Evolutionary conservation across 129 eudicot species (phyloP).

Genomic region (Mikania micrantha): DNA sequence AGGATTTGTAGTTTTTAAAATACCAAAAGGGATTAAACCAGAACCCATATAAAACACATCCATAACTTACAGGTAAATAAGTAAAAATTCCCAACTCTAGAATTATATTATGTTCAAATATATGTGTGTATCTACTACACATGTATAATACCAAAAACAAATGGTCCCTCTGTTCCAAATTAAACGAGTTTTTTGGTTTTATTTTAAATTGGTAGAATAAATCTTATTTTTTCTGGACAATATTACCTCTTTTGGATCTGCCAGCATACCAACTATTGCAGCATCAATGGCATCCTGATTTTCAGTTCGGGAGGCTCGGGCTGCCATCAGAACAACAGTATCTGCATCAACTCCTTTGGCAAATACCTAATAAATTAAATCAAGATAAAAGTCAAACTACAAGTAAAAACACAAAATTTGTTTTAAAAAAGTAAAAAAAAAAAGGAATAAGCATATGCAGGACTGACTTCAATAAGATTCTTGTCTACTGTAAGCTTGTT

Average conservation of each 20-base stretch:
- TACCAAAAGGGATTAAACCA: not conserved
- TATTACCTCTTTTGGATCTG: constrained; percentile 95
- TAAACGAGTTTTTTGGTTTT: not conserved
- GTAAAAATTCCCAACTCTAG: not conserved
- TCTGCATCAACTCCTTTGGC: constrained; percentile 94
- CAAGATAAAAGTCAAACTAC: constrained; percentile 9
- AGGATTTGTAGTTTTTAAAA: too few relatives aligned
- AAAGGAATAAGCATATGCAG: not conserved
- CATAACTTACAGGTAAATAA: not conserved
- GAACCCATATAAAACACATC: not conserved
- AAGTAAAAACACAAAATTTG: not conserved
- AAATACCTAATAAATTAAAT: constrained; percentile 47
- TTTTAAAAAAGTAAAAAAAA: not conserved
- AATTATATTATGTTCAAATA: too few relatives aligned
- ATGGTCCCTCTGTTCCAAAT: not conserved
- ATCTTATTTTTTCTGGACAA: not conserved
- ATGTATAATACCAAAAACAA: too few relatives aligned
- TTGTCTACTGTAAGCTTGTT: constrained; percentile 97
- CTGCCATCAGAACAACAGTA: constrained; percentile 93
- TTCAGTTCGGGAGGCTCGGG: constrained; percentile 92
- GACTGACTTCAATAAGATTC: constrained; percentile 85
- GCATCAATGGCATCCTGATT: constrained; percentile 98
- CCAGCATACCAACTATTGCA: constrained; percentile 94
- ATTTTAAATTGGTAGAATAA: not conserved
- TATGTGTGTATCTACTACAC: too few relatives aligned